phyloP scores from a whole-genome alignment of 495 filamentous ascomycete genomes.

The Elasticomyces elasticus region DNA sequence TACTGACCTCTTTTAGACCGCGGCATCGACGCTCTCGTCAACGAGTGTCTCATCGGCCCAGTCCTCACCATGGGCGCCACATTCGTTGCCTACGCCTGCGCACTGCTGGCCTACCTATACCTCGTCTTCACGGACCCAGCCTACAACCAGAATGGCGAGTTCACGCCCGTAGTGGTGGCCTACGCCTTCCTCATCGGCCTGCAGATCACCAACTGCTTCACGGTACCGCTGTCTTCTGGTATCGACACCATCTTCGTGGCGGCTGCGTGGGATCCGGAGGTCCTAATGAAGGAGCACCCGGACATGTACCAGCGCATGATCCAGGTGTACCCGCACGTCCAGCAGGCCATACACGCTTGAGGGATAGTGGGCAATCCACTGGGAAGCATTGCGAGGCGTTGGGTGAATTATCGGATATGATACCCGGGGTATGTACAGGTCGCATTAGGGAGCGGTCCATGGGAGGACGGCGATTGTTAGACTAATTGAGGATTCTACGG shows the following conservation, averaged over 20 bases:
- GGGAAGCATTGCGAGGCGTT: not conserved
- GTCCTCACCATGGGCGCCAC: conserved; percentile 81
- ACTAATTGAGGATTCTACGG: not conserved
- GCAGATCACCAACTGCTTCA: conserved; percentile 81
- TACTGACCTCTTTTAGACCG: conserved; percentile 73
- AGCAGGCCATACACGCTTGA: conserved; percentile 56
- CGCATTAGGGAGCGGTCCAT: not conserved
- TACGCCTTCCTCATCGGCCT: conserved; percentile 76
- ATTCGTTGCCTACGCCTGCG: conserved; percentile 73
- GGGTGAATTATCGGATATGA: not conserved
- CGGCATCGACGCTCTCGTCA: conserved; percentile 79
- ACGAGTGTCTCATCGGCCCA: conserved; percentile 82
- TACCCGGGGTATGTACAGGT: not conserved
- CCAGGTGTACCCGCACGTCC: conserved; percentile 70
- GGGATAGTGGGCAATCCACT: not conserved
- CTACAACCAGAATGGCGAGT: conserved; percentile 63
- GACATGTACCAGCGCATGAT: conserved; percentile 71
- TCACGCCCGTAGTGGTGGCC: conserved; percentile 68
- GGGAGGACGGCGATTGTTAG: not conserved
- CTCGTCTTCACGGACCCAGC: conserved; percentile 65
- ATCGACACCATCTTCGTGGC: conserved; percentile 80
- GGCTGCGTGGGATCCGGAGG: conserved; percentile 79
- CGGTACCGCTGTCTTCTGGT: conserved; percentile 53
- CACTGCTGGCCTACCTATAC: conserved; percentile 74
- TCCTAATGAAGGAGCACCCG: conserved; percentile 69